Evolutionary conservation across 208 protist species (phyloP).

Genomic region (Crithidia sp.): DNA sequence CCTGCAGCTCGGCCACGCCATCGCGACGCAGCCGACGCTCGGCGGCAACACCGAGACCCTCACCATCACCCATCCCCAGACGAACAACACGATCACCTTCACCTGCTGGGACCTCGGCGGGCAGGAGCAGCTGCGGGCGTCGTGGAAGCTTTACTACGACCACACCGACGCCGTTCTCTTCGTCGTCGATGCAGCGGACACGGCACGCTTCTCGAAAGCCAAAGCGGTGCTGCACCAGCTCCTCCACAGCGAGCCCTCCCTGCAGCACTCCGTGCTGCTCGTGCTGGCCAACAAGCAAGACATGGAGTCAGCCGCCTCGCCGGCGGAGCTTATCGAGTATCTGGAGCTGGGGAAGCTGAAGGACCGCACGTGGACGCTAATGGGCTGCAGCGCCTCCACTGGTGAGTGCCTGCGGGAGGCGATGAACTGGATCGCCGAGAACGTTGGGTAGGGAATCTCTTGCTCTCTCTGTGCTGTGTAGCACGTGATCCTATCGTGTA

Average conservation of each 20-base stretch:
- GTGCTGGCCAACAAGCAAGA: constrained; percentile 98
- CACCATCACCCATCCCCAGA: constrained; percentile 96
- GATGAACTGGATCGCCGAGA: constrained; percentile 93
- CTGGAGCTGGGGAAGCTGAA: constrained; percentile 90
- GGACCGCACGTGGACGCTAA: constrained; percentile 94
- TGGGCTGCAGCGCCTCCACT: constrained; percentile 93
- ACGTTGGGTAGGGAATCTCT: constrained; percentile 29
- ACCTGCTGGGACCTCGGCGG: constrained; percentile 98
- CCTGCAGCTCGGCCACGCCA: constrained; percentile 96
- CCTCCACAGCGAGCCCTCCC: constrained; percentile 80
- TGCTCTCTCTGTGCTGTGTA: constrained; percentile 1
- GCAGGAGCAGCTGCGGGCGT: constrained; percentile 90
- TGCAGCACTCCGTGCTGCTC: constrained; percentile 87
- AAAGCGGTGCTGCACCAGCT: constrained; percentile 88
- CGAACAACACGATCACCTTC: constrained; percentile 83
- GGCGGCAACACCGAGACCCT: constrained; percentile 97
- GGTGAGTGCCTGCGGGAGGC: constrained; percentile 91
- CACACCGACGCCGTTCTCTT: constrained; percentile 95
- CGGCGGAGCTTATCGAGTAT: constrained; percentile 84
- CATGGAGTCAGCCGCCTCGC: constrained; percentile 75
- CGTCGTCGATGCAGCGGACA: constrained; percentile 93
- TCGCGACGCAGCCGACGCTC: constrained; percentile 98
- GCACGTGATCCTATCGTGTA: no score
- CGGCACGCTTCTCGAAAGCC: constrained; percentile 67
- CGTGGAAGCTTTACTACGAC: constrained; percentile 97